Evolutionary conservation across 2,329 filamentous ascomycete species (phyloP).

Genomic region (Laburnicola sp.): DNA sequence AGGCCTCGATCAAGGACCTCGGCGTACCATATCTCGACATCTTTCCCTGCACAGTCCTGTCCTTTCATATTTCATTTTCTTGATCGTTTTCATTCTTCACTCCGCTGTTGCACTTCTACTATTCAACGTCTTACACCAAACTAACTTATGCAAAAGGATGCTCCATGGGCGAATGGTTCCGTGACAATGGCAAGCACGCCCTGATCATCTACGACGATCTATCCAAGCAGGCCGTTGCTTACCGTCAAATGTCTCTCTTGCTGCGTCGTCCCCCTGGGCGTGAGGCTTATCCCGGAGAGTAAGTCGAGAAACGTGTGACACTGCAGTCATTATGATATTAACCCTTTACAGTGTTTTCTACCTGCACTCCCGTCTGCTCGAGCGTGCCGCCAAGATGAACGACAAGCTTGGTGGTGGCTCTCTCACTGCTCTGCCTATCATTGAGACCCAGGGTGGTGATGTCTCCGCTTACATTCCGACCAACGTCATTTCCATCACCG

Average conservation of each 20-base stretch:
- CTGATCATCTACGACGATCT: conserved; percentile 93
- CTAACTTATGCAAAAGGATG: not conserved
- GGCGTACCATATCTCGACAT: too few species aligned
- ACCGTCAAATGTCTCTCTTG: conserved; percentile 98
- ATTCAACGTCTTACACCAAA: not conserved
- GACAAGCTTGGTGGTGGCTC: conserved; percentile 93
- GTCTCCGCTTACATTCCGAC: conserved; percentile 99
- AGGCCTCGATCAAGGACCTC: too few species aligned
- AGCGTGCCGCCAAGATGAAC: conserved; percentile 99
- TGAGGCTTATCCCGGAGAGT: conserved; percentile 98
- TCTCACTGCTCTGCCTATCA: conserved; percentile 94
- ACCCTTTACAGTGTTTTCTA: conserved; percentile 73
- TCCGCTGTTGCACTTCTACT: not conserved
- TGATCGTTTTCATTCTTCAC: not conserved
- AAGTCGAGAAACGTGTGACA: conserved; percentile 34
- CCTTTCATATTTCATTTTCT: not conserved
- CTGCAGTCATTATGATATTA: not conserved
- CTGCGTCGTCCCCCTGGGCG: conserved; percentile 96
- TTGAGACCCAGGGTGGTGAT: conserved; percentile 99
- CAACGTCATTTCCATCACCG: conserved; percentile 99
- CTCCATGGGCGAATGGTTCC: conserved; percentile 65
- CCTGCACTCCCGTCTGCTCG: conserved; percentile 97
- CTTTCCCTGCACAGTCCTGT: not conserved
- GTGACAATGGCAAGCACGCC: conserved; percentile 84
- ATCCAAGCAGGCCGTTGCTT: conserved; percentile 96